Conservation (phyloP, 148 eudicot species). For the Fagopyrum tataricum region DNA sequence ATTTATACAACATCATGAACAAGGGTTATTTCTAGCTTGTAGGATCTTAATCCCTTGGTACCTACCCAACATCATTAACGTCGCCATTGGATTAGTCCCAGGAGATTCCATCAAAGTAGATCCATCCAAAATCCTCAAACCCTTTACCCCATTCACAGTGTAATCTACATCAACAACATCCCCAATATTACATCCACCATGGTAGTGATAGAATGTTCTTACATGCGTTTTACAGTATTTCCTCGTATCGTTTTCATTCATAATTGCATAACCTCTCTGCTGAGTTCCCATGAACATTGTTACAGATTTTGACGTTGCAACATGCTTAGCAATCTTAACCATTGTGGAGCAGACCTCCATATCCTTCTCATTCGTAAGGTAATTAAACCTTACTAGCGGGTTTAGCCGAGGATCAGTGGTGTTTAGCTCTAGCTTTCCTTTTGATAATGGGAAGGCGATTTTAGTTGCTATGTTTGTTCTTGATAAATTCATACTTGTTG, state of each 20-base stretch:
- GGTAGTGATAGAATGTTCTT: slow-evolving; percentile 37
- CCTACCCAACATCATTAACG: slow-evolving; percentile 40
- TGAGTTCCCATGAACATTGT: slow-evolving; percentile 22
- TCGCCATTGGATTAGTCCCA: slow-evolving; percentile 48
- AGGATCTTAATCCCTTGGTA: slow-evolving; percentile 39
- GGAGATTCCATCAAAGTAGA: slow-evolving; percentile 36
- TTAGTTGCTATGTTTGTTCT: slow-evolving; percentile 33
- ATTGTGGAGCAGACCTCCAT: slow-evolving; percentile 28
- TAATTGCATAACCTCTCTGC: background rate
- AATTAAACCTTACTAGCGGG: slow-evolving; percentile 33
- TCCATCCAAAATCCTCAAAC: slow-evolving; percentile 37
- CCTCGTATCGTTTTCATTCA: slow-evolving; percentile 25
- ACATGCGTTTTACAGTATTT: slow-evolving; percentile 36
- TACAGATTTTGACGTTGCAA: slow-evolving; percentile 23
- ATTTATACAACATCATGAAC: slow-evolving; percentile 5
- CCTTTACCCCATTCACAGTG: slow-evolving; percentile 27
- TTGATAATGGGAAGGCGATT: slow-evolving; percentile 31
- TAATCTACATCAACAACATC: slow-evolving; percentile 36
- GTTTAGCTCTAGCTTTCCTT: slow-evolving; percentile 31
- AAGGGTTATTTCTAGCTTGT: slow-evolving; percentile 11
- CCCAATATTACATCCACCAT: slow-evolving; percentile 42
- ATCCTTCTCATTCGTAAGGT: slow-evolving; percentile 25
- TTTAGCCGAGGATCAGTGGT: slow-evolving; percentile 31
- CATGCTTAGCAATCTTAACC: slow-evolving; percentile 17
- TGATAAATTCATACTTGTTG: slow-evolving; percentile 17